A percentile compares a stretch with the other conserved stretches of the same genome.
Evolutionary conservation across 495 filamentous ascomycete genomes (phyloP).

Genomic region (Aspergillus incahuasiensis): DNA sequence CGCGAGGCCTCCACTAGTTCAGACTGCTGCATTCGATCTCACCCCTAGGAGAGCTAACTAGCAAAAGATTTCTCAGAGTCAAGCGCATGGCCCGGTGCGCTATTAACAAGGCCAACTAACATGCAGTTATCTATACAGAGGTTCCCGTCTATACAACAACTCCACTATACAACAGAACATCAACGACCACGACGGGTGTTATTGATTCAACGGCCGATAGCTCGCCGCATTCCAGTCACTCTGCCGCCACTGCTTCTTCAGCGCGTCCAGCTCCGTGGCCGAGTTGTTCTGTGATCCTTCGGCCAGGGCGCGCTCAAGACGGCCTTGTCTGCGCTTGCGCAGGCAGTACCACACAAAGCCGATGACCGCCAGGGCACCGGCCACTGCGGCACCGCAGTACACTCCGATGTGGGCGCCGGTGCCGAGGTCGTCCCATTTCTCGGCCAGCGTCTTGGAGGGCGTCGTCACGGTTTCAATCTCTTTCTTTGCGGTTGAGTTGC

Average conservation of each 20-base stretch:
- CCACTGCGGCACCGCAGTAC: constrained; percentile 42
- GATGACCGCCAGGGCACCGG: constrained; percentile 41
- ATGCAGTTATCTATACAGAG: background rate
- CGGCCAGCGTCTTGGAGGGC: constrained; percentile 38
- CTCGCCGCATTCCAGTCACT: background rate
- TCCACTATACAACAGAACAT: background rate
- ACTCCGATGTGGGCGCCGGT: constrained; percentile 53
- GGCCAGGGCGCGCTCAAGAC: constrained; percentile 51
- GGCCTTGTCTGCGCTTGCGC: constrained; percentile 58
- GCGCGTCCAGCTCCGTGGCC: background rate
- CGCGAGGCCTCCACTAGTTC: too few species aligned
- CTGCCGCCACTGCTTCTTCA: background rate
- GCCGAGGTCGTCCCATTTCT: constrained; percentile 58
- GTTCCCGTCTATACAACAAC: background rate
- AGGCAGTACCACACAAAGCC: constrained; percentile 55
- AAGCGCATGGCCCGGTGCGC: background rate
- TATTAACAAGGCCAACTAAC: background rate
- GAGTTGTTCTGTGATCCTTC: constrained; percentile 15
- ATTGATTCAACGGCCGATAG: background rate
- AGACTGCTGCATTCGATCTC: too few species aligned
- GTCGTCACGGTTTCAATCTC: constrained; percentile 28
- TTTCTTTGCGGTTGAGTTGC: constrained; percentile 53
- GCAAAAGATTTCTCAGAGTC: background rate
- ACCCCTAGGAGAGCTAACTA: too few species aligned
- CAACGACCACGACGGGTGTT: background rate